These are phyloP conservation scores for Crepidotus sp. DNA, from an alignment of 1,284 basidiomycete genomes.

Conservation along the genomic window DNA sequence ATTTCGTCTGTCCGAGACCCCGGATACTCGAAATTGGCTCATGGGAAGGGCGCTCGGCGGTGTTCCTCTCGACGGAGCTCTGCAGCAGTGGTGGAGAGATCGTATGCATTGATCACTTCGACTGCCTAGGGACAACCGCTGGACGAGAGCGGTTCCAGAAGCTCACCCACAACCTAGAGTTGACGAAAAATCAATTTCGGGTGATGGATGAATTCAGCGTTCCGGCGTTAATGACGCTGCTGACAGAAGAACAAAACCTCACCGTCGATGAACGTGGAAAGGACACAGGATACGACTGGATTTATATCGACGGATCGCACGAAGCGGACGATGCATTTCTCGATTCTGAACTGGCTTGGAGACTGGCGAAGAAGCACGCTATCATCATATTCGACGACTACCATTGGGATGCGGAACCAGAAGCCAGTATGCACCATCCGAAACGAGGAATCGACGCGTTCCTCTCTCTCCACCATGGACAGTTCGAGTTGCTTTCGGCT, in stretches of 20 bases:
- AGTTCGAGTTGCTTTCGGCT: slow-evolving; percentile 36
- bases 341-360: slow-evolving; percentile 51
- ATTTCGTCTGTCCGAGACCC: slow-evolving; percentile 27
- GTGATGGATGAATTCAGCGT: slow-evolving; percentile 46
- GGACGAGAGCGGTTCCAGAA: slow-evolving; percentile 38
- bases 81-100: slow-evolving; percentile 37
- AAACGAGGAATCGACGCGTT: slow-evolving; percentile 49
- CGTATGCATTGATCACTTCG: slow-evolving; percentile 52
- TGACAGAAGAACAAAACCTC: slow-evolving; percentile 47
- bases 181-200: slow-evolving; percentile 36
- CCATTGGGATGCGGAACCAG: slow-evolving; percentile 40
- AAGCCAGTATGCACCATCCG: slow-evolving; percentile 44
- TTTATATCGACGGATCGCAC: slow-evolving; percentile 54
- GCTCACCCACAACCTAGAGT: slow-evolving; percentile 38
- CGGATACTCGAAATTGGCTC: slow-evolving; percentile 52
- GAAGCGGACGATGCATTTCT: slow-evolving; percentile 51
- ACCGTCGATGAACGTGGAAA: slow-evolving; percentile 24
- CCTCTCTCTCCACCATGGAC: slow-evolving; percentile 38
- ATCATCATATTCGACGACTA: slow-evolving; percentile 54
- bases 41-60: slow-evolving; percentile 55
- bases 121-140: slow-evolving; percentile 40
- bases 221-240: slow-evolving; percentile 39
- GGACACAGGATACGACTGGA: slow-evolving; percentile 45
- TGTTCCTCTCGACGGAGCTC: slow-evolving; percentile 41
- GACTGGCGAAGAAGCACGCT: slow-evolving; percentile 41